Evolutionary conservation across 2,329 filamentous ascomycete species (phyloP), one percentile per base, ranked within the genome.

Genomic region (Dactylella cylindrospora): DNA sequence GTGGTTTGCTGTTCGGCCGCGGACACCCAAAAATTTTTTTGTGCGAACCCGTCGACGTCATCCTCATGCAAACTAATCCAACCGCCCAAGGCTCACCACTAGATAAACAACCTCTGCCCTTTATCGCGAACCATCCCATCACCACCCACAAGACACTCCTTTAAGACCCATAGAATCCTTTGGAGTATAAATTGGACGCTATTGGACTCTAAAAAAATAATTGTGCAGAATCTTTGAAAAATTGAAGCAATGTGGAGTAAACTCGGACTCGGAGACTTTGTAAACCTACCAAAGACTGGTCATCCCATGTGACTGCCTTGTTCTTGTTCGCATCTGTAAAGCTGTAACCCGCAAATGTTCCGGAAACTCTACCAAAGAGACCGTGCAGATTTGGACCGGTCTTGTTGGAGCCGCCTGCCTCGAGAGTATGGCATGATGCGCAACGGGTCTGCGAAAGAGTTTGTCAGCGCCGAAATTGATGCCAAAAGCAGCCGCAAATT

Each of bases 321-420:
- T 86, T 79, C 86, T 97, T 97, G 88, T 98, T 98, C 83, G 91
- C 93, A 74, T 98, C 93, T 77, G 93, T 95, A 85, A 97, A 98
- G 74, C 89, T 80, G 84, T 86, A 98, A 69, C 93, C 91, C 39
- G 89, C 86, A 70, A 94, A 88, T 74, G 85, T 82, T 72, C 93
- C 93, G 67, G 88, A 88, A 81, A 95, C 87, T 76, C 93, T 91
- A 76, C 93, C 93, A 76, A 95, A 98, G 70, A 98, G 88, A 75
- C 93, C 93, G 85, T 94, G 84, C 71, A 98, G 85, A 75, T 90
- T 90, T 73, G 93, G 93, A 74, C 93, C 93, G 77, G 95, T 88
- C 85, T 97, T 97, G 89, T 96, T 95, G 78, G 84, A 83, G 78
- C 91, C 93, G 72, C 81, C 86, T 67, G 80, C 81, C 78, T 94